Evolutionary conservation across 1,284 basidiomycete species (phyloP), one percentile per base, ranked within the genome.

Genomic region (Cryptococcus floricola): DNA sequence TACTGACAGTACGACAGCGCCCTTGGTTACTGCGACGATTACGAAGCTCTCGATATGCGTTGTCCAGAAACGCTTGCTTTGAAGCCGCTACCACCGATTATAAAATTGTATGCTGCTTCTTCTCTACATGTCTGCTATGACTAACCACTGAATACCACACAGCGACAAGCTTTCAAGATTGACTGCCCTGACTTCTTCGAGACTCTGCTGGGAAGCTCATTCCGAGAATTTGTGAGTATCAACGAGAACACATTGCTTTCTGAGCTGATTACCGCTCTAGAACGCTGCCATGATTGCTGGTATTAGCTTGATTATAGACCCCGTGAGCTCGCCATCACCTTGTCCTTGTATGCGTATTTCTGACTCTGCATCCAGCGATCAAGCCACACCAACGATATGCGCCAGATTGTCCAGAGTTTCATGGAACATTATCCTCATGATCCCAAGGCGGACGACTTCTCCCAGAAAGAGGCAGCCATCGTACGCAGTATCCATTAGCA

Each of bases 241-340:
- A n/a, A 25, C 18, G 14, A 23, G 16, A n/a, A 18, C 7, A 34
- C 13, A 14, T 42, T 19, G 39, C 34, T 44, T 16, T 3, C 46
- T 14, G 7, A 39, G 23, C 49, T 55, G 31, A 52, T 23, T 2
- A 50, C 1, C 27, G 25, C 41, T 38, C 16, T 46, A 76, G 72
- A 76, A 75, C 52, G 64, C 65, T 5, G 75, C 74, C 1, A 70
- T 75, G 69, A 73, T 76, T 39, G 75, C 74, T n/a, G 75, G 71
- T 25, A 70, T 75, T 49, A 66, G 66, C 34, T 54, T 71, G 10
- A 67, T 76, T 43, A 63, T 76, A 28, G 69, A 74, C 48, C 71
- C 73, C 1, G 61, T 67, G 46, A 58, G 68, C 58, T 3, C 7
- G 12, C 25, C 16, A 25, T 2, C n/a, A 39, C 38, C 13, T 19